Base-by-base conservation (phyloP, 1,139 yeast genomes). In the Suhomyces bokatorum region DNA sequence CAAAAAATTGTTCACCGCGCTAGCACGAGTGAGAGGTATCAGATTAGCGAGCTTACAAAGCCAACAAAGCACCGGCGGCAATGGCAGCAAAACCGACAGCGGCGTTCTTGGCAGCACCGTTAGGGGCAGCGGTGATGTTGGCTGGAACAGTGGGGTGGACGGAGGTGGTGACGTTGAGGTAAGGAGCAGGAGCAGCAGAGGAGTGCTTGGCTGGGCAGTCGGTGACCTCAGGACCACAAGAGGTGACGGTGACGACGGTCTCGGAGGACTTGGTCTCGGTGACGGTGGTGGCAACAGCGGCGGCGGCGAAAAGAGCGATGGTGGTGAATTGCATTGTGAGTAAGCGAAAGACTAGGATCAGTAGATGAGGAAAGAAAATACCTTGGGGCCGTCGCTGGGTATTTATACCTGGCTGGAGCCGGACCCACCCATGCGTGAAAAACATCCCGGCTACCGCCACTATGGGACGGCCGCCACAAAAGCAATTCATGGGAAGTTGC, bases 21-120 rank as follows among this genome's bases (percentile, higher is more conserved):
- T 42, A 33, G 41, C 45, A 29, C 38, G 41, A 31, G 16, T 34
- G 27, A 20, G 22, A 29, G 20, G 42, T 40, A 51, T 20, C 4
- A 20, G 24, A 20, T 43, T 47, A 48, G 46, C 42, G 42, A 49
- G 45, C 59, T 62, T 59, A 62, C 59, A 61, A 60, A 55, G 65
- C 63, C 59, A 60, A 60, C 59, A 64, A 60, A 56, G 69, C 69
- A 60, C 66, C 67, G 48, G 67, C 68, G 53, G 64, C 66, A 53
- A 62, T 50, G 37, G 60, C 63, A 50, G 60, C 65, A 52, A 57
- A 60, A 53, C 61, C 66, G 45, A 58, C 63, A 47, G 58, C 66
- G 51, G 52, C 60, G 49, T 43, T 49, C 46, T 55, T 55, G 53
- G 52, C 51, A 43, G 61, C 64, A 49, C 55, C 63, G 55, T 56